Percentiles rank a stretch among this genome's conserved stretches.
Conservation (phyloP, 108 stramenopile species). For the Nitzschia sp. region DNA sequence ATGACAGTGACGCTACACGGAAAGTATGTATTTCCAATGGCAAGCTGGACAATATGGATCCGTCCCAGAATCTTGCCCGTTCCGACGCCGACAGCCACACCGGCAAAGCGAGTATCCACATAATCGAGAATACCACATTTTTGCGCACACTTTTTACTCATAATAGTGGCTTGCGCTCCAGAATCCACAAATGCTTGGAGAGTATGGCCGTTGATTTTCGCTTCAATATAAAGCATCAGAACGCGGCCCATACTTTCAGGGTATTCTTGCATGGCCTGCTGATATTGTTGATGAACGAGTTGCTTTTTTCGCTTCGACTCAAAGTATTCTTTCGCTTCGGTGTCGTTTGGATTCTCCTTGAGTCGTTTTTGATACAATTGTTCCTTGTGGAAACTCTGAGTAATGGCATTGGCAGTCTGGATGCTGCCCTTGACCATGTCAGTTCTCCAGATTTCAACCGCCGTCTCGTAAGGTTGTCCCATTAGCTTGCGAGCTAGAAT, state of each 20-base stretch:
- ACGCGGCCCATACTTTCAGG: slow-evolving; percentile 94
- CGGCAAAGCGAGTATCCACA: slow-evolving; percentile 87
- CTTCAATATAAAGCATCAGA: slow-evolving; percentile 94
- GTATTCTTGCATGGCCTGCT: slow-evolving; percentile 91
- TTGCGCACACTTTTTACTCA: slow-evolving; percentile 78
- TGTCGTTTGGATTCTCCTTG: slow-evolving; percentile 75
- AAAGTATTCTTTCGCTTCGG: slow-evolving; percentile 83
- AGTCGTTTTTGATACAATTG: slow-evolving; percentile 49
- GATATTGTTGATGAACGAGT: slow-evolving; percentile 75
- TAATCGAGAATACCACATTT: slow-evolving; percentile 79
- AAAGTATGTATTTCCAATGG: slow-evolving; percentile 72
- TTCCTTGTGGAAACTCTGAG: slow-evolving; percentile 53
- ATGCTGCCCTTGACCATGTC: slow-evolving; percentile 69
- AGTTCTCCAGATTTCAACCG: slow-evolving; percentile 67
- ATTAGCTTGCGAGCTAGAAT: slow-evolving; percentile 47
- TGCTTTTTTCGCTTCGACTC: slow-evolving; percentile 57
- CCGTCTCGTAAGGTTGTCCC: slow-evolving; percentile 34
- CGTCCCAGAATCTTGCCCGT: slow-evolving; percentile 92
- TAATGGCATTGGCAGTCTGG: slow-evolving; percentile 39
- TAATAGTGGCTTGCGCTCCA: slow-evolving; percentile 95
- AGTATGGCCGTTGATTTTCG: slow-evolving; percentile 77
- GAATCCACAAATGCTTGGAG: slow-evolving; percentile 95
- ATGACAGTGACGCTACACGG: slow-evolving; percentile 76
- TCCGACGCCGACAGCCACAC: slow-evolving; percentile 92
- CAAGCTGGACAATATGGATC: slow-evolving; percentile 67